A percentile compares a stretch with the other conserved stretches of the same genome.
Evolutionary conservation across 257 asterid genomes (phyloP).

Genomic region (Ophiorrhiza pumila): DNA sequence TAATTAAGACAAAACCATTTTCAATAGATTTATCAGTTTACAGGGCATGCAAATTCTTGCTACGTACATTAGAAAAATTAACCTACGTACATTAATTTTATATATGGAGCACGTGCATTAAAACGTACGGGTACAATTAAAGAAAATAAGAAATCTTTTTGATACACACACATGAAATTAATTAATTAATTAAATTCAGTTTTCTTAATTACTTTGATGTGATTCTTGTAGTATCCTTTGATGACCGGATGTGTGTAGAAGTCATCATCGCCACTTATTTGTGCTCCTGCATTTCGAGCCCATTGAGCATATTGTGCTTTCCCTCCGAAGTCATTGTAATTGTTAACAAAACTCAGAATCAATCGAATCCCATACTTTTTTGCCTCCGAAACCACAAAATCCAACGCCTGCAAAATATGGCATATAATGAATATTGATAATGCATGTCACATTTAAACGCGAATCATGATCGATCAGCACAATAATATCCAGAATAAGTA

Average conservation of each 20-base stretch:
- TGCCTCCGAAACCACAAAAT: slow-evolving; percentile 65
- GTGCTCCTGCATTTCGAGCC: slow-evolving; percentile 54
- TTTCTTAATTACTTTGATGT: slow-evolving; percentile 55
- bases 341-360: slow-evolving; percentile 62
- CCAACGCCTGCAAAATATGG: slow-evolving; percentile 45
- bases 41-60: too few species aligned
- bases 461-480: too few species aligned
- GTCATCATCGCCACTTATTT: slow-evolving; percentile 49
- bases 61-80: background rate
- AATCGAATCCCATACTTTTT: slow-evolving; percentile 50
- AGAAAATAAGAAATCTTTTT: too few species aligned
- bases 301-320: slow-evolving; percentile 49
- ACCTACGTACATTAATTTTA: too few species aligned
- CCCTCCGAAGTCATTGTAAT: slow-evolving; percentile 66
- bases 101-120: too few species aligned
- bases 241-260: slow-evolving; percentile 58
- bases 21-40: too few species aligned
- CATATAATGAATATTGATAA: too few species aligned
- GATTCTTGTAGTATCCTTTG: slow-evolving; percentile 65
- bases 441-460: too few species aligned
- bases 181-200: too few species aligned
- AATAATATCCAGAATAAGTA: too few species aligned
- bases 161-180: too few species aligned
- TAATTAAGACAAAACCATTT: background rate
- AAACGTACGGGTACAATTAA: too few species aligned